phyloP scores from a whole-genome alignment of 108 stramenopile species.

The Pseudonitzschia pungens region DNA sequence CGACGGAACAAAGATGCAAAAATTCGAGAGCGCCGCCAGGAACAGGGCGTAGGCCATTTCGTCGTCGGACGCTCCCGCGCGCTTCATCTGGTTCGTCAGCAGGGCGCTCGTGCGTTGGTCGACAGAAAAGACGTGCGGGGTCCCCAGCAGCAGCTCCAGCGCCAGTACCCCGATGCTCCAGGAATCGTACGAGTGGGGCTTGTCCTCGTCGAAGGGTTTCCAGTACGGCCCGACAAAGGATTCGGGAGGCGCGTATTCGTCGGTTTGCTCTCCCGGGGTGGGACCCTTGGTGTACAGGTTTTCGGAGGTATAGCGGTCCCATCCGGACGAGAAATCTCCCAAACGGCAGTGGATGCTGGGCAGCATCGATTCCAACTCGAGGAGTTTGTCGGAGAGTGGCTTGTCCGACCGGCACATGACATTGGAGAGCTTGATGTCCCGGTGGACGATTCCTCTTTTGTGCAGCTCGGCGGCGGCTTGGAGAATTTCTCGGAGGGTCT shows the following conservation, averaged over 20 bases:
- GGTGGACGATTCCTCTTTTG: conserved; percentile 69
- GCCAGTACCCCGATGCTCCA: conserved; percentile 87
- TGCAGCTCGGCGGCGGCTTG: conserved; percentile 65
- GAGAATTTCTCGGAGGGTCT: conserved; percentile 61
- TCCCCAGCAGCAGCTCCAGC: conserved; percentile 89
- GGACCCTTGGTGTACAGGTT: conserved; percentile 74
- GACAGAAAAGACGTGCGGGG: conserved; percentile 92
- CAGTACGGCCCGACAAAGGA: conserved; percentile 51
- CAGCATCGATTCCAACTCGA: conserved; percentile 8
- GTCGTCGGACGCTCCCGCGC: conserved; percentile 59
- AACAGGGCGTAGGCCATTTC: conserved; percentile 71
- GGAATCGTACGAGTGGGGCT: conserved; percentile 76
- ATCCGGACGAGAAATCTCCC: conserved; percentile 77
- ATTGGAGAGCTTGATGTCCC: conserved; percentile 83
- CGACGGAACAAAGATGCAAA: conserved; percentile 75
- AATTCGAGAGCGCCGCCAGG: conserved; percentile 80
- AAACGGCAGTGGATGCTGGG: conserved; percentile 50
- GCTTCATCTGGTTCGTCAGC: conserved; percentile 65
- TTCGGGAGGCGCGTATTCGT: conserved; percentile 86
- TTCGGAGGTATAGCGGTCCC: conserved; percentile 61
- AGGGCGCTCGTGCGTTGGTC: conserved; percentile 90
- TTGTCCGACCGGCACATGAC: conserved; percentile 62
- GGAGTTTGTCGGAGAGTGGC: conserved; percentile 20
- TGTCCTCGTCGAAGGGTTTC: conserved; percentile 54
- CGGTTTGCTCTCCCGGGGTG: conserved; percentile 61